A percentile compares a stretch with the other conserved stretches of the same genome.
phyloP scores from a whole-genome alignment of 2,329 filamentous ascomycete genomes.

The Leptographium wingfieldii region DNA sequence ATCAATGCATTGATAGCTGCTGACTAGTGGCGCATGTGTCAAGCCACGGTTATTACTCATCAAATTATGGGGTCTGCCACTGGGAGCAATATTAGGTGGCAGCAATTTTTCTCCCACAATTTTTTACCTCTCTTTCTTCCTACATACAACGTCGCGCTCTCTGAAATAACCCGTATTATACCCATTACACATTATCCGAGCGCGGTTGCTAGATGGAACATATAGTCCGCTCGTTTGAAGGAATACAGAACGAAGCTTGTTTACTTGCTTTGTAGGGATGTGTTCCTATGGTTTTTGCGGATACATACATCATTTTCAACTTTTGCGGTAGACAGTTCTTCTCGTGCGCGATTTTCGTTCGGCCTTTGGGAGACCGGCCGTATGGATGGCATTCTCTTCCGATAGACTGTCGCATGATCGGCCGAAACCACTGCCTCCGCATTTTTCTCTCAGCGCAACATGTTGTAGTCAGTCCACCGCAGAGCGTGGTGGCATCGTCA shows the following conservation, averaged over 20 bases:
- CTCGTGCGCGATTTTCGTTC: neutral
- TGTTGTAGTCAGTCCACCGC: too few species aligned
- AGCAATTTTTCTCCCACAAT: neutral
- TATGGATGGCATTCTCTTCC: neutral
- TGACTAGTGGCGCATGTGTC: too few species aligned
- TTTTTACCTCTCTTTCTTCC: neutral
- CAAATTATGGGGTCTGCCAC: neutral
- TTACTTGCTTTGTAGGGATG: constrained; percentile 8
- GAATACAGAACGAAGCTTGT: constrained; percentile 10
- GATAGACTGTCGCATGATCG: neutral
- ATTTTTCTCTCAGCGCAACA: too few species aligned
- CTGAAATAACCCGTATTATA: neutral
- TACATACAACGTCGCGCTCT: constrained; percentile 12
- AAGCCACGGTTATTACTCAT: neutral
- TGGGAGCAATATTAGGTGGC: neutral
- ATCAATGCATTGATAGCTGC: too few species aligned
- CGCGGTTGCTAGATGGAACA: constrained; percentile 15
- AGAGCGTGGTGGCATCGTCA: too few species aligned
- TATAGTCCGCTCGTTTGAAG: constrained; percentile 16
- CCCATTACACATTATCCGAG: neutral
- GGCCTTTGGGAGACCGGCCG: neutral
- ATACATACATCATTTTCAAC: constrained; percentile 5
- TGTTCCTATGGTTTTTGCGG: constrained; percentile 16
- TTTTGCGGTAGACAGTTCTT: neutral
- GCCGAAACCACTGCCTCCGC: neutral